These are phyloP conservation scores for Sporisorium iseilematis-ciliati DNA, from an alignment of 1,284 basidiomycete genomes.

Conservation along the genomic window DNA sequence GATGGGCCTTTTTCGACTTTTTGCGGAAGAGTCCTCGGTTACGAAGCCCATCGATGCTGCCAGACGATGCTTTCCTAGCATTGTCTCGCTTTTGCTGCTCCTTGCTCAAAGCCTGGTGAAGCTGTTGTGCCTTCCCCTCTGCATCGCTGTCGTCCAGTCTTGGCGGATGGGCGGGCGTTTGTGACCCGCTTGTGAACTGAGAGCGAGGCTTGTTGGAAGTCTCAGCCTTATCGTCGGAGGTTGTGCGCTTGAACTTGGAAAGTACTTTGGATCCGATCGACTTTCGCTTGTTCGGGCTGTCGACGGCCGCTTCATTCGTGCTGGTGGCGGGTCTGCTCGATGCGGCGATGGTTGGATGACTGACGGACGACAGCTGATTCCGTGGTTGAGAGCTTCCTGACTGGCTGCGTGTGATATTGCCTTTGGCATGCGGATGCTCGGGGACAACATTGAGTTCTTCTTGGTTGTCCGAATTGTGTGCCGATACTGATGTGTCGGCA, in stretches of 20 bases:
- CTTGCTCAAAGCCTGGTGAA: conserved; percentile 22
- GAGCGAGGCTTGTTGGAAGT: conserved; percentile 2
- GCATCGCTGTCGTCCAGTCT: neutral
- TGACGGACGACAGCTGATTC: conserved; percentile 15
- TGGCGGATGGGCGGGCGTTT: conserved; percentile 3
- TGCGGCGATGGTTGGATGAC: conserved; percentile 8
- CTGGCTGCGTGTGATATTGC: neutral
- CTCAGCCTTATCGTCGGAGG: conserved; percentile 13
- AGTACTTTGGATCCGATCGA: conserved; percentile 48
- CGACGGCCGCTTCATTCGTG: neutral
- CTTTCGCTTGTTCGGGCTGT: conserved; percentile 12
- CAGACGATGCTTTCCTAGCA: conserved; percentile 17
- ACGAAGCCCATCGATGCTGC: conserved; percentile 23
- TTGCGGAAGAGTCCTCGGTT: conserved; percentile 18
- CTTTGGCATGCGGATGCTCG: conserved; percentile 25
- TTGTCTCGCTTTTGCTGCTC: conserved; percentile 22
- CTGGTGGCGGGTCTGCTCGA: conserved; percentile 2
- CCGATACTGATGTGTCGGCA: conserved; percentile 3
- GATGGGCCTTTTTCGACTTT: conserved; percentile 6
- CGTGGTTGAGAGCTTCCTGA: neutral
- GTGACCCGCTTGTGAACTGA: conserved; percentile 21
- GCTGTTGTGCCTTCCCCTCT: conserved; percentile 8
- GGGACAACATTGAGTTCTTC: conserved; percentile 20
- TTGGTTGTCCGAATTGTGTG: neutral
- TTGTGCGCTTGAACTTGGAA: conserved; percentile 29